Conservation (phyloP, 345 rosid genomes). For the Citrus cavaleriei region DNA sequence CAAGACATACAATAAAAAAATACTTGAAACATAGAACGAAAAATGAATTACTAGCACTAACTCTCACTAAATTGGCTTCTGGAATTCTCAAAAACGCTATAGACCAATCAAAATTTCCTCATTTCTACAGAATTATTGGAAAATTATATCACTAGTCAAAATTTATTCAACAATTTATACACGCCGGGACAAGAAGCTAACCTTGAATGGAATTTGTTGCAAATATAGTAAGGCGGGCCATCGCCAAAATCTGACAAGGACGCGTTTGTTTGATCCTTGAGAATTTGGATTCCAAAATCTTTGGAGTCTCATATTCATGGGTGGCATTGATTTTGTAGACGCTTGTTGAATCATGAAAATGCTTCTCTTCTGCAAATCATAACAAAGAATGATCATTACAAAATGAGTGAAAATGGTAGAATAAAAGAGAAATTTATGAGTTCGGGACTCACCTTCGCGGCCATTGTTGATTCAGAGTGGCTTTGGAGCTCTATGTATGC, state of each 20-base stretch:
- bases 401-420: not conserved
- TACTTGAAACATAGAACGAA: not conserved
- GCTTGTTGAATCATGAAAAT: constrained; percentile 1
- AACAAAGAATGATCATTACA: not conserved
- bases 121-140: not conserved
- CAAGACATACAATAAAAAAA: not conserved
- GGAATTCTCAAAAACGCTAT: not conserved
- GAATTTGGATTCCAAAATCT: not conserved
- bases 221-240: not conserved
- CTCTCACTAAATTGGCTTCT: not conserved
- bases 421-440: not conserved
- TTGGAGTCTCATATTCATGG: not conserved
- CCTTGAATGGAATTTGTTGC: not conserved
- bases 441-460: not conserved
- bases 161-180: not conserved
- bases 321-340: not conserved
- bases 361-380: constrained; percentile 2
- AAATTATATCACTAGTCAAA: not conserved
- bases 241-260: constrained; percentile 1
- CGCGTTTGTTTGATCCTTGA: not conserved
- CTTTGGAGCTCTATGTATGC: not conserved
- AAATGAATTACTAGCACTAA: not conserved
- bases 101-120: not conserved
- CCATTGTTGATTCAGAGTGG: not conserved
- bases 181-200: not conserved